Evolutionary conservation across 2,329 filamentous ascomycete species (phyloP).

Genomic region (Aspergillus unguis): DNA sequence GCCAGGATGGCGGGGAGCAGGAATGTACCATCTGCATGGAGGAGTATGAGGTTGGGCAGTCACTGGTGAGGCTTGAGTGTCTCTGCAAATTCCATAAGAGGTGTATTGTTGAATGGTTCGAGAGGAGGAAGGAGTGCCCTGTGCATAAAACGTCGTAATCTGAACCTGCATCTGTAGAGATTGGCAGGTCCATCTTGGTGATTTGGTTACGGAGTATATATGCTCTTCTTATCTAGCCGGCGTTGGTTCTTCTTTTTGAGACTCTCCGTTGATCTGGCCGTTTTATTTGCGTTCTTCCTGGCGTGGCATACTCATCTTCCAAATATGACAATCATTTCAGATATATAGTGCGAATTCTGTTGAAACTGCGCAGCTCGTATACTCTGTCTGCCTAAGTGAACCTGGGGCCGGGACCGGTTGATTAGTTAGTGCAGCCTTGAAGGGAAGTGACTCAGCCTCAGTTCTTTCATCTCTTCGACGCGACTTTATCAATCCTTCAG

Average conservation of each 20-base stretch:
- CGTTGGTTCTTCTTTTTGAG: slow-evolving; percentile 2
- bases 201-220: slow-evolving; percentile 2
- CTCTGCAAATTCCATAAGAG: slow-evolving; percentile 62
- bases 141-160: slow-evolving; percentile 51
- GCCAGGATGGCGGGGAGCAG: slow-evolving; percentile 49
- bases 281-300: neutral
- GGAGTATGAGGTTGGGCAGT: slow-evolving; percentile 59
- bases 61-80: slow-evolving; percentile 60
- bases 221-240: slow-evolving; percentile 7
- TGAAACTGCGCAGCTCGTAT: too few species aligned
- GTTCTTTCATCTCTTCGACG: neutral
- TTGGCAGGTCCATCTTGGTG: neutral
- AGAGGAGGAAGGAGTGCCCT: slow-evolving; percentile 57
- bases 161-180: too few species aligned
- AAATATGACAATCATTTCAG: too few species aligned
- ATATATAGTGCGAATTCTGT: too few species aligned
- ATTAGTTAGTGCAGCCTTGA: slow-evolving; percentile 2
- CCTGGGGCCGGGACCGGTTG: neutral
- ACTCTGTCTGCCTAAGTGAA: neutral
- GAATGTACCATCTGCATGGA: slow-evolving; percentile 66
- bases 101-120: slow-evolving; percentile 62
- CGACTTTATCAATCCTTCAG: too few species aligned
- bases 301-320: neutral
- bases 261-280: neutral
- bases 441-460: slow-evolving; percentile 1